A percentile compares a stretch with the other conserved stretches of the same genome.
These are phyloP conservation scores for Suillus variegatus DNA, from an alignment of 768 basidiomycete genomes.

Conservation along the genomic window DNA sequence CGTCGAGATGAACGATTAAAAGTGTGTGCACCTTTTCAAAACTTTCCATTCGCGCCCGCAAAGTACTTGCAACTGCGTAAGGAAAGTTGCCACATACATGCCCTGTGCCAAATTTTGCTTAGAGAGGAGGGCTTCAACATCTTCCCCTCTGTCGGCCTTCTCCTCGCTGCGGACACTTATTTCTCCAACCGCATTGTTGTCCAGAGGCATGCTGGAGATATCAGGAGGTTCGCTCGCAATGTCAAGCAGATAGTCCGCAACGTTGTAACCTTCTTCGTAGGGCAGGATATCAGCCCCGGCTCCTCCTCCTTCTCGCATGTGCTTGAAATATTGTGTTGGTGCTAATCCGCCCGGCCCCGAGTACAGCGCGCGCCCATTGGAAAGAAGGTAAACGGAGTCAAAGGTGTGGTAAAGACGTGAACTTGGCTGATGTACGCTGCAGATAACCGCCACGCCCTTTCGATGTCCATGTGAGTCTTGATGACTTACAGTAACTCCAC, in stretches of 20 bases:
- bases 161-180: constrained; percentile 17
- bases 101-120: constrained; percentile 22
- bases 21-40: constrained; percentile 56
- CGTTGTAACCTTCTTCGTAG: constrained; percentile 83
- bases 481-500: constrained; percentile 25
- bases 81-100: constrained; percentile 71
- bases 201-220: constrained; percentile 29
- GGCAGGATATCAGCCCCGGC: constrained; percentile 40
- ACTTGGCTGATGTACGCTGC: constrained; percentile 87
- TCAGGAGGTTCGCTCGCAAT: constrained; percentile 71
- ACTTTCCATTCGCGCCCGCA: constrained; percentile 87
- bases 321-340: constrained; percentile 68
- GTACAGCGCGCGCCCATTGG: constrained; percentile 78
- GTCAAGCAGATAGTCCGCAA: constrained; percentile 91
- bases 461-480: constrained; percentile 40
- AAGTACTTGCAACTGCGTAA: constrained; percentile 86
- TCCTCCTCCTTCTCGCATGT: constrained; percentile 20
- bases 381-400: constrained; percentile 76
- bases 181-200: constrained; percentile 8
- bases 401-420: constrained; percentile 87
- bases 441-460: constrained; percentile 79
- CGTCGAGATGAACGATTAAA: background rate
- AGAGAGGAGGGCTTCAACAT: constrained; percentile 23
- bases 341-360: constrained; percentile 72
- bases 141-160: constrained; percentile 13